Conservation (phyloP, 2,329 filamentous ascomycete genomes). For the Colletotrichum godetiae region DNA sequence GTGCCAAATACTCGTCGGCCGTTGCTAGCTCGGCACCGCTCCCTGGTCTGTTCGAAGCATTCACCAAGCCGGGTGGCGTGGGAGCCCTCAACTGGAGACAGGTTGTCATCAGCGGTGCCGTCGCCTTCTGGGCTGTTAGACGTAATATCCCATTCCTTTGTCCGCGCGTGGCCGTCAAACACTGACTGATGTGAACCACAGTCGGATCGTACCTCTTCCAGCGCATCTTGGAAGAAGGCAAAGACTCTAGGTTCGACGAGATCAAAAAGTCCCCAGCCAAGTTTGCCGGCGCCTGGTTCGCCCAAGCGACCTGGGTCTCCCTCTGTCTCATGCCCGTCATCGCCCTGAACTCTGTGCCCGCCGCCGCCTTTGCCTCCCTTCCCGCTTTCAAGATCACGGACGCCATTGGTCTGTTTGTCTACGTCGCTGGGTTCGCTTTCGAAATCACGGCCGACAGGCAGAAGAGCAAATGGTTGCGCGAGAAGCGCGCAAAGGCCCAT, state of each 20-base stretch:
- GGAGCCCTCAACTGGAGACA: slow-evolving; percentile 70
- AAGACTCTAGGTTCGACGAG: slow-evolving; percentile 63
- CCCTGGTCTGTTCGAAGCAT: slow-evolving; percentile 58
- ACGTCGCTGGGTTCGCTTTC: slow-evolving; percentile 67
- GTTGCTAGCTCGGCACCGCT: slow-evolving; percentile 51
- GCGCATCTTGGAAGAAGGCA: slow-evolving; percentile 68
- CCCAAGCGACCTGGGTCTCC: slow-evolving; percentile 75
- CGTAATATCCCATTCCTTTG: slow-evolving; percentile 51
- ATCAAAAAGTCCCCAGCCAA: slow-evolving; percentile 49
- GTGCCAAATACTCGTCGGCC: slow-evolving; percentile 59
- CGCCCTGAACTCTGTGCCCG: slow-evolving; percentile 71
- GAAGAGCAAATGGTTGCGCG: slow-evolving; percentile 70
- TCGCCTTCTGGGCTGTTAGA: slow-evolving; percentile 68
- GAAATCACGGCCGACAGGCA: slow-evolving; percentile 73
- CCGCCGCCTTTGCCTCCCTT: slow-evolving; percentile 61
- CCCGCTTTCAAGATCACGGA: slow-evolving; percentile 63
- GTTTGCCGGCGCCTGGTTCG: slow-evolving; percentile 54
- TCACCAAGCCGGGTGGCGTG: slow-evolving; percentile 54
- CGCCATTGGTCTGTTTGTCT: slow-evolving; percentile 67
- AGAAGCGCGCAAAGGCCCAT: slow-evolving; percentile 73
- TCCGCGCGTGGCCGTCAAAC: background rate
- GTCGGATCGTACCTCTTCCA: slow-evolving; percentile 74
- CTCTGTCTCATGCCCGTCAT: slow-evolving; percentile 75
- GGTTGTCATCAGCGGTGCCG: slow-evolving; percentile 51
- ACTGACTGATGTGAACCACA: slow-evolving; percentile 41